Conservation (phyloP, 129 eudicot genomes). For the Tagetes patula region DNA sequence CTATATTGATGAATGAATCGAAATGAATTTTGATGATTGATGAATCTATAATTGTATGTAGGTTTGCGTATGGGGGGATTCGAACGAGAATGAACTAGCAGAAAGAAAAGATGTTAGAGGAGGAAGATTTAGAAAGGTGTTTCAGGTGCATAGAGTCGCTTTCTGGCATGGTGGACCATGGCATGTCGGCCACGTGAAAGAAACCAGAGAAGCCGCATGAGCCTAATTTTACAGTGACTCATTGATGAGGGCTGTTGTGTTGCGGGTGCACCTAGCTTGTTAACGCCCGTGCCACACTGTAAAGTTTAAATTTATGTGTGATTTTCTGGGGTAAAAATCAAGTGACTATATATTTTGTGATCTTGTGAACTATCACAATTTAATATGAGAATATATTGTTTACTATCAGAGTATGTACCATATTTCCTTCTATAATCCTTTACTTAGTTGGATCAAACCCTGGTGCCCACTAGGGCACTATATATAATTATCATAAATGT, state of each 20-base stretch:
- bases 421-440: too few relatives aligned
- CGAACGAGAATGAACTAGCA: not conserved
- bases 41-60: not conserved
- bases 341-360: too few relatives aligned
- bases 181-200: constrained; percentile 21
- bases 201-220: constrained; percentile 11
- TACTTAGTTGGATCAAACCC: too few relatives aligned
- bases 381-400: too few relatives aligned
- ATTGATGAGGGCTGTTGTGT: not conserved
- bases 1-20: not conserved
- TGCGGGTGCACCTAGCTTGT: too few relatives aligned
- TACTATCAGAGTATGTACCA: too few relatives aligned
- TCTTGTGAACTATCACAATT: too few relatives aligned
- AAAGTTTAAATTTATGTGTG: too few relatives aligned
- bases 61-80: constrained; percentile 22
- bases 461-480: too few relatives aligned
- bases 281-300: too few relatives aligned
- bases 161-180: constrained; percentile 30
- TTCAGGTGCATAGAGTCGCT: constrained; percentile 35
- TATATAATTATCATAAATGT: too few relatives aligned
- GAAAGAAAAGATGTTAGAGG: constrained; percentile 25
- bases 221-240: not conserved
- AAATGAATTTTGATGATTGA: not conserved
- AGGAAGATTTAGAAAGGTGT: constrained; percentile 36
- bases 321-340: too few relatives aligned